A percentile compares a stretch with the other conserved stretches of the same genome.
phyloP scores from a whole-genome alignment of 2,329 filamentous ascomycete species.

The Pseudocercospora eumusae region DNA sequence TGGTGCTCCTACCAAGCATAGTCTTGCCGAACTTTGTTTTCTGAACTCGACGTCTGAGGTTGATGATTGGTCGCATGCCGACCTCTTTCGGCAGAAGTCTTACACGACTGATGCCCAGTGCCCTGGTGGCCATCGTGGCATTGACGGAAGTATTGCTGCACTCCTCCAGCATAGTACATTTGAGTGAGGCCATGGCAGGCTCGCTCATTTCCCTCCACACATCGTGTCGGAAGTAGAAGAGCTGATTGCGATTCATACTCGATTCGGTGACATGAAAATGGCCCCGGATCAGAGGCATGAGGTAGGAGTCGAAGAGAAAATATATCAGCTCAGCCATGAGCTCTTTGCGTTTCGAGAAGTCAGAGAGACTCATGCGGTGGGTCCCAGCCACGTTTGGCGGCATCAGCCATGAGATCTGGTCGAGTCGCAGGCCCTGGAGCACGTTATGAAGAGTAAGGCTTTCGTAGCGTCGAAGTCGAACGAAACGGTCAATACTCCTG shows the following conservation, averaged over 20 bases:
- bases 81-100: constrained; percentile 78
- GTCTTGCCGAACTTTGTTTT: constrained; percentile 56
- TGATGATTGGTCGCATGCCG: constrained; percentile 82
- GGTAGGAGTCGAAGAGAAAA: constrained; percentile 86
- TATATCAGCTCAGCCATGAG: constrained; percentile 85
- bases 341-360: constrained; percentile 73
- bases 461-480: constrained; percentile 78
- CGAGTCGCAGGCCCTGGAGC: constrained; percentile 66
- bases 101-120: constrained; percentile 74
- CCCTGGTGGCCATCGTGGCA: constrained; percentile 60
- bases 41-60: constrained; percentile 68
- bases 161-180: constrained; percentile 75
- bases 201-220: constrained; percentile 78
- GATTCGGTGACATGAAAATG: constrained; percentile 97
- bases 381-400: constrained; percentile 50
- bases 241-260: constrained; percentile 70
- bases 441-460: constrained; percentile 76
- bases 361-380: constrained; percentile 66
- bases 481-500: constrained; percentile 72
- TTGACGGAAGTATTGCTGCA: constrained; percentile 61
- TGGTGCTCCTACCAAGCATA: constrained; percentile 65
- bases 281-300: constrained; percentile 81
- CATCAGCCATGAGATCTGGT: constrained; percentile 64
- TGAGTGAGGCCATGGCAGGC: constrained; percentile 68
- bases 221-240: constrained; percentile 96